Percentiles rank a stretch among this genome's conserved stretches.
Evolutionary conservation across 83 land plant genomes (phyloP).

Genomic region (Isoetes engelmannii): DNA sequence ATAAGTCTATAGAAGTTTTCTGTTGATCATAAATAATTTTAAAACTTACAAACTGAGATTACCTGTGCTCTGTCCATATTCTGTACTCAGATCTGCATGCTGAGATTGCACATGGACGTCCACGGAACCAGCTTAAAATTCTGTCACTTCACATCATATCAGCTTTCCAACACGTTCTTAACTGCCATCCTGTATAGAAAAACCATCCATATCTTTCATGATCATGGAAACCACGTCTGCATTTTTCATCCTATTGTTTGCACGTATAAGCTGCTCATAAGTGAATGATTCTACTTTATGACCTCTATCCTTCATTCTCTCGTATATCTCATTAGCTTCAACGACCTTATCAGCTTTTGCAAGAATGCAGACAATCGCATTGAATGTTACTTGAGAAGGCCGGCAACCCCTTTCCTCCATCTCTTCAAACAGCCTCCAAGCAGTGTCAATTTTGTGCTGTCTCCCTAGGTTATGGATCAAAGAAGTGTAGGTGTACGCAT

Average conservation of each 20-base stretch:
- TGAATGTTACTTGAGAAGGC: slow-evolving; percentile 4
- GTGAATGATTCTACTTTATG: not conserved
- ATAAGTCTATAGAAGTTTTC: too few species aligned
- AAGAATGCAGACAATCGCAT: slow-evolving; percentile 6
- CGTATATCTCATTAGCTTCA: slow-evolving; percentile 8
- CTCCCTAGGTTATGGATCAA: slow-evolving; percentile 10
- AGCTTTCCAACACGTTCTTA: too few species aligned
- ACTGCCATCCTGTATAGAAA: too few species aligned
- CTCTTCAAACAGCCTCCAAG: slow-evolving; percentile 11
- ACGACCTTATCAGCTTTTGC: not conserved
- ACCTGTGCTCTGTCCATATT: too few species aligned
- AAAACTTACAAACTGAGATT: too few species aligned
- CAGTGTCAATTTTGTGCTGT: slow-evolving; percentile 4
- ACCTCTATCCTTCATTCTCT: not conserved
- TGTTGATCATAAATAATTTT: too few species aligned
- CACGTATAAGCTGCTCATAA: slow-evolving; percentile 4
- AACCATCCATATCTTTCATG: too few species aligned
- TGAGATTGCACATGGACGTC: too few species aligned
- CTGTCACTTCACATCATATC: too few species aligned
- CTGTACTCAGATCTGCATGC: too few species aligned
- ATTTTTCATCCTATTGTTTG: slow-evolving; percentile 2
- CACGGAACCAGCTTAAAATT: too few species aligned
- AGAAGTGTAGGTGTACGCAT: slow-evolving; percentile 8
- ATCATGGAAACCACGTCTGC: too few species aligned
- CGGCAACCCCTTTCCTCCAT: slow-evolving; percentile 10